Evolutionary conservation across 768 basidiomycete genomes (phyloP).

Genomic region (Boletales sp.): DNA sequence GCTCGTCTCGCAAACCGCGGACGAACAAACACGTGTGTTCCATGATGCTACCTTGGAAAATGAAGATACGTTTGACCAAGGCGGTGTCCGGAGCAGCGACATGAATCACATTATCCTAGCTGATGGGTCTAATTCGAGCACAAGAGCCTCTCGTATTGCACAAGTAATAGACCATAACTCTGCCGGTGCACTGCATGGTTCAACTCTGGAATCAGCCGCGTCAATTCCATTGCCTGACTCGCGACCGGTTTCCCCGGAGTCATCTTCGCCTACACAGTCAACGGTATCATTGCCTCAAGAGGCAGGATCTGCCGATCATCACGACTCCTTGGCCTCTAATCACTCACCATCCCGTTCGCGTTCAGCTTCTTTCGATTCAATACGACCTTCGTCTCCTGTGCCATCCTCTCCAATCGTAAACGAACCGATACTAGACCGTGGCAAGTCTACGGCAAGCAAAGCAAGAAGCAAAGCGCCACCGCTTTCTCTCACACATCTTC

Average conservation of each 20-base stretch:
- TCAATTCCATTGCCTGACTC: constrained; percentile 21
- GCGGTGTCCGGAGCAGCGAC: not conserved
- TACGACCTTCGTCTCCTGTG: not conserved
- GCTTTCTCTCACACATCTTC: constrained; percentile 46
- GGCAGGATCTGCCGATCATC: not conserved
- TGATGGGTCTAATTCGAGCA: not conserved
- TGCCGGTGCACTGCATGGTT: too few relatives aligned
- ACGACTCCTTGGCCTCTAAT: not conserved
- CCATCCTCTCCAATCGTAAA: not conserved
- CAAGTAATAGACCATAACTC: not conserved
- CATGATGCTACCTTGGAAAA: not conserved
- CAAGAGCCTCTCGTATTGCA: not conserved
- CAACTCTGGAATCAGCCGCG: constrained; percentile 11
- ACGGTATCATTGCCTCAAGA: not conserved
- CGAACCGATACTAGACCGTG: constrained; percentile 1
- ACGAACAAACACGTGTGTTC: not conserved
- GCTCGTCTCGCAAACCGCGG: not conserved
- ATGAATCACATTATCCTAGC: not conserved
- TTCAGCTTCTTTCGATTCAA: constrained; percentile 5
- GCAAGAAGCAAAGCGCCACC: constrained; percentile 21
- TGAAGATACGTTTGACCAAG: not conserved
- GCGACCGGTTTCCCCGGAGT: constrained; percentile 12
- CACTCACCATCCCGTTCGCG: not conserved
- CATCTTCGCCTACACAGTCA: not conserved
- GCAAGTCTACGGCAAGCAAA: constrained; percentile 6